Base-by-base conservation (phyloP, 177 flowering plant genomes). In the Vitis hybrid region DNA sequence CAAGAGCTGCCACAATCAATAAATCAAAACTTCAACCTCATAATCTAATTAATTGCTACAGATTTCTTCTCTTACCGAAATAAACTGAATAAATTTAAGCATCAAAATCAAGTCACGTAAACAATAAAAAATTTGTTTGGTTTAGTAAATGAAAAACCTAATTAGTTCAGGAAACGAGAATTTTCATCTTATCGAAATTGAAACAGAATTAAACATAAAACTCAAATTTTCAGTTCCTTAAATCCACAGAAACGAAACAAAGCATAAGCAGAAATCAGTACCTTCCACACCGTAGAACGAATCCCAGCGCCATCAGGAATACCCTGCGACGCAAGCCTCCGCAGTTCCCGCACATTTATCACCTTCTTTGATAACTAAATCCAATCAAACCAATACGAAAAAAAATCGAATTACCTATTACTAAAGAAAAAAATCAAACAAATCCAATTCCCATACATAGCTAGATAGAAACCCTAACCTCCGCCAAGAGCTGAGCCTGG, bases 201-300 rank as follows among this genome's bases (percentile, higher is more conserved):
- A 7, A 26, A 49, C n/a, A 48, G 23, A 62, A 62, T 19, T 18
- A 40, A 7, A 40, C 4, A 52, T 49, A 59, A 21, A 55, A 68
- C 8, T 6, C 67, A 60, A 66, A 68, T 4, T 7, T 10, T 52
- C 45, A 40, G 8, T 40, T 40, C 45, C 45, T 1, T 5, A 40
- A 40, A 40, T 40, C 18, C 34, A 5, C 3, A 9, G 21, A 56
- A 60, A 68, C 10, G 62, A 7, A 66, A 18, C 14, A 64, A 65
- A 62, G 10, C 11, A 50, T 2, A 66, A 66, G 50, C 13, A 21
- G 5, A 11, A 30, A 51, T 56, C 30, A 2, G 4, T 66, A 94
- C 98, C 96, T 94, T 95, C 99, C 99, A 95, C n/a, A 89, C 90
- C 0, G 89, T 86, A 21, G 97, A 73, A 15, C 99, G 93, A 70